A percentile compares a stretch with the other conserved stretches of the same genome.
phyloP scores from a whole-genome alignment of 768 basidiomycete genomes.

The Termitomyces sp. region DNA sequence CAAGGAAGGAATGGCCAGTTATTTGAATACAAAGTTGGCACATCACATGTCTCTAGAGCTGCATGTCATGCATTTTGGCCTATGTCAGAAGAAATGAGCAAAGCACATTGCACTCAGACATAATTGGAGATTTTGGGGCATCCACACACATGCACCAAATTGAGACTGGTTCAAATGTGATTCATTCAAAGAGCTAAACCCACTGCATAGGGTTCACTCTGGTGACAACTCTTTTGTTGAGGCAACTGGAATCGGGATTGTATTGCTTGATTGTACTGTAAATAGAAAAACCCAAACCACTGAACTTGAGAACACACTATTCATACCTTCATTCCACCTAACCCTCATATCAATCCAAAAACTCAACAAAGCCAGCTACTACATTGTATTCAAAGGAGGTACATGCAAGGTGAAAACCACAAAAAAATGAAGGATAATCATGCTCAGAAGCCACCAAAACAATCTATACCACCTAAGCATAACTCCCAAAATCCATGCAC shows the following conservation, averaged over 20 bases:
- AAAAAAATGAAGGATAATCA: neutral
- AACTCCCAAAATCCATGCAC: neutral
- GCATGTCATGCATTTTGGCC: neutral
- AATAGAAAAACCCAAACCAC: too few relatives aligned
- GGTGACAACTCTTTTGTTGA: neutral
- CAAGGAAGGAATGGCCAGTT: too few relatives aligned
- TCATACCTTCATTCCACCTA: neutral
- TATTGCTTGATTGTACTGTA: neutral
- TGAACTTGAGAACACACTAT: neutral
- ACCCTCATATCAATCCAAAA: neutral
- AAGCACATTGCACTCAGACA: too few relatives aligned
- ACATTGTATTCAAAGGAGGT: neutral
- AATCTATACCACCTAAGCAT: neutral
- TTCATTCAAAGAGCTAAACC: neutral
- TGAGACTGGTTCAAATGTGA: neutral
- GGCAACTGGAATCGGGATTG: neutral
- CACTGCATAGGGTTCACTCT: neutral
- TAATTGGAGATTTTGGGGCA: neutral
- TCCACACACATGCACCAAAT: neutral
- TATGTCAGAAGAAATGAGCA: neutral
- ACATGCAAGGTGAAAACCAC: neutral
- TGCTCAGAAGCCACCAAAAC: too few relatives aligned
- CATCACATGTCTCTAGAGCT: too few relatives aligned
- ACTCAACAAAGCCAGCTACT: neutral
- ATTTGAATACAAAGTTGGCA: too few relatives aligned